These are phyloP conservation scores for Ceratobasidium sp. DNA, from an alignment of 1,284 basidiomycete genomes.

Conservation along the genomic window DNA sequence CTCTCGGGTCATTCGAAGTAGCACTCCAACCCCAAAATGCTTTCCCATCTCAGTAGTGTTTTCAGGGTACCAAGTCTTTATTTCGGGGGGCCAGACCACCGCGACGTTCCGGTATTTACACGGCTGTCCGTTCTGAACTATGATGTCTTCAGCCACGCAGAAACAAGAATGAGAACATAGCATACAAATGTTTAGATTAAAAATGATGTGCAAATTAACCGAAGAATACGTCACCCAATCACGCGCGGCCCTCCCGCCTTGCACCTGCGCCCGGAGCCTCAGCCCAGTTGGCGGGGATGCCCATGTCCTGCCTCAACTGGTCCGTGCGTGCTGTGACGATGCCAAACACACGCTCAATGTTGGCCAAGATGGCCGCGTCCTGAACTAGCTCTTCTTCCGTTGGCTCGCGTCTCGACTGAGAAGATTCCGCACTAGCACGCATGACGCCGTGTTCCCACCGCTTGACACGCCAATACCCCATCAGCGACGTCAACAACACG, in stretches of 20 bases:
- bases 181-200: slow-evolving; percentile 39
- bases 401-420: slow-evolving; percentile 45
- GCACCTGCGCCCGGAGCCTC: slow-evolving; percentile 36
- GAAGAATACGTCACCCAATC: slow-evolving; percentile 12
- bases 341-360: slow-evolving; percentile 44
- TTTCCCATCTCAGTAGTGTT: slow-evolving; percentile 32
- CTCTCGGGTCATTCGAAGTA: slow-evolving; percentile 38
- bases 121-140: slow-evolving; percentile 7
- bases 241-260: slow-evolving; percentile 5
- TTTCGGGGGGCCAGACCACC: slow-evolving; percentile 38
- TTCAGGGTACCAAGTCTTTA: too few species aligned
- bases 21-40: slow-evolving; percentile 25
- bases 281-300: slow-evolving; percentile 39
- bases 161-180: not conserved
- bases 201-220: slow-evolving; percentile 25
- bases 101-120: slow-evolving; percentile 40
- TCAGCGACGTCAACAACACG: slow-evolving; percentile 78
- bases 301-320: slow-evolving; percentile 40
- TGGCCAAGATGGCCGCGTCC: slow-evolving; percentile 43
- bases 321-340: slow-evolving; percentile 42
- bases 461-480: slow-evolving; percentile 87
- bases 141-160: not conserved
- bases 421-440: slow-evolving; percentile 51
- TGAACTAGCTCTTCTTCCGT: slow-evolving; percentile 44
- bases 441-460: slow-evolving; percentile 77